A percentile compares a stretch with the other conserved stretches of the same genome.
phyloP scores from a whole-genome alignment of 139 green algal genomes.

The Yamagishiella unicocca region DNA sequence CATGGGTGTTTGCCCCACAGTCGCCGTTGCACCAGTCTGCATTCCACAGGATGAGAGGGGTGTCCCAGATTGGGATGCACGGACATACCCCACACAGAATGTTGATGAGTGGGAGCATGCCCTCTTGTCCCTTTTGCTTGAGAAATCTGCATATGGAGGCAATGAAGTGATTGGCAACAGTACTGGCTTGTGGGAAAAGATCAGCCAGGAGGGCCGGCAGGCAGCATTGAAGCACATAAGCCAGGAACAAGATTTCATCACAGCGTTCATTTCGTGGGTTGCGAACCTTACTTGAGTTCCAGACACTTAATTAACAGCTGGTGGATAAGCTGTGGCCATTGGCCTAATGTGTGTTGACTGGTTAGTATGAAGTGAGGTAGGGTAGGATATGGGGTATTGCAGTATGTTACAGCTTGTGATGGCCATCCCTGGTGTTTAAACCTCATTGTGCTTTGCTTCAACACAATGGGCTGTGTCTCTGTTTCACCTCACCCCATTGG shows the following conservation, averaged over 20 bases:
- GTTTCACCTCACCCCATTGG: too few species aligned
- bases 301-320: too few species aligned
- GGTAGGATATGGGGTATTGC: too few species aligned
- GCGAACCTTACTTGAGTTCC: too few species aligned
- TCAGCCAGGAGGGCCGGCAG: background rate
- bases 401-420: too few species aligned
- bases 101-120: constrained; percentile 28
- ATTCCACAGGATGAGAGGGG: background rate
- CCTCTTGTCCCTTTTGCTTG: constrained; percentile 5
- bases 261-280: too few species aligned
- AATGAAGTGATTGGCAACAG: background rate
- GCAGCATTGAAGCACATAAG: constrained; percentile 2
- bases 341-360: too few species aligned
- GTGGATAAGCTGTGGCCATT: too few species aligned
- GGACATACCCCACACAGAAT: constrained; percentile 29
- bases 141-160: background rate
- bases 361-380: too few species aligned
- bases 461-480: too few species aligned
- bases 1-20: constrained; percentile 25
- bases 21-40: background rate
- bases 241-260: background rate
- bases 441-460: too few species aligned
- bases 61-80: background rate
- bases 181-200: background rate
- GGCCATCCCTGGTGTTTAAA: too few species aligned